Conservation (phyloP, 768 basidiomycete species). For the Hericium rajendrae region DNA sequence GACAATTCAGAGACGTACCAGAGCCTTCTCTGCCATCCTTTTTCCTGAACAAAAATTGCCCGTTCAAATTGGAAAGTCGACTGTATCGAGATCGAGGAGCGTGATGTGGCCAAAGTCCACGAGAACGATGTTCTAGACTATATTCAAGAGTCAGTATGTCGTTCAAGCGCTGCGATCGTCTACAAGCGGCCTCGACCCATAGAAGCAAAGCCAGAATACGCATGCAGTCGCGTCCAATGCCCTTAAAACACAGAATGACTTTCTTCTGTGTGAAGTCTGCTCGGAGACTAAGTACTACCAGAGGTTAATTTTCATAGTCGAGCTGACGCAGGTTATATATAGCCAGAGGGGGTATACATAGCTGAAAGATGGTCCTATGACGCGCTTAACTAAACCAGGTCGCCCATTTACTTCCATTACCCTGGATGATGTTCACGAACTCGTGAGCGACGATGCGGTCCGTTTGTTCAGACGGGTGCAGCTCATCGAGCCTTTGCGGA, state of each 20-base stretch:
- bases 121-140: constrained; percentile 93
- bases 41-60: constrained; percentile 94
- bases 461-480: constrained; percentile 53
- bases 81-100: constrained; percentile 92
- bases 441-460: constrained; percentile 44
- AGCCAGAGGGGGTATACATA: too few species aligned
- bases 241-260: constrained; percentile 26
- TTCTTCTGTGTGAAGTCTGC: constrained; percentile 22
- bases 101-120: constrained; percentile 91
- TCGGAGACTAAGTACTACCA: constrained; percentile 17
- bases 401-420: constrained; percentile 34
- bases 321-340: constrained; percentile 12
- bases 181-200: neutral
- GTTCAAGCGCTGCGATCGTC: neutral
- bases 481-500: constrained; percentile 36
- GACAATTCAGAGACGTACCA: constrained; percentile 40
- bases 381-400: constrained; percentile 37
- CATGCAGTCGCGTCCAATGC: constrained; percentile 89
- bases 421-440: constrained; percentile 36
- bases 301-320: too few species aligned
- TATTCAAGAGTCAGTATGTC: neutral
- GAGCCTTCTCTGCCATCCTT: constrained; percentile 94
- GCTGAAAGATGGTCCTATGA: too few species aligned
- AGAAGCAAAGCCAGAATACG: constrained; percentile 20
- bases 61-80: constrained; percentile 96